These are phyloP conservation scores for Candida verbasci DNA, from an alignment of 805 yeast species.

Conservation along the genomic window DNA sequence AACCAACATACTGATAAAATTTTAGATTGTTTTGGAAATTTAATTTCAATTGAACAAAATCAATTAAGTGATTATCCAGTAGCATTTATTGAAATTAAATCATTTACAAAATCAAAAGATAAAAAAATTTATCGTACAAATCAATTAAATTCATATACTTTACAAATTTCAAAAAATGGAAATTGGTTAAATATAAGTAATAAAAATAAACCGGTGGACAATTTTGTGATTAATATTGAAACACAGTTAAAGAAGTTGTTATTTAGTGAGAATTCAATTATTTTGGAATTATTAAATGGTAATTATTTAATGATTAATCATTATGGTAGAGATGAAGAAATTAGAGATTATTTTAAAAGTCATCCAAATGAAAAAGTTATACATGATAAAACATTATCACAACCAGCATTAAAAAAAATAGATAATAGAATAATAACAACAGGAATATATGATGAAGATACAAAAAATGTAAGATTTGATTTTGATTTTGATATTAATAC, in stretches of 20 bases:
- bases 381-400: slow-evolving; percentile 3
- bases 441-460: neutral
- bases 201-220: slow-evolving; percentile 8
- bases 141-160: neutral
- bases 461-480: no score
- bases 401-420: neutral
- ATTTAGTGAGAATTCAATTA: slow-evolving; percentile 11
- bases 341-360: slow-evolving; percentile 10
- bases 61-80: neutral
- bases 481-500: no score
- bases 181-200: slow-evolving; percentile 9
- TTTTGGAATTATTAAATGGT: slow-evolving; percentile 10
- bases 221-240: slow-evolving; percentile 9
- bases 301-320: slow-evolving; percentile 10
- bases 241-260: slow-evolving; percentile 10
- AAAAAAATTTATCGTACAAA: neutral
- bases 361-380: slow-evolving; percentile 6
- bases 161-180: slow-evolving; percentile 9
- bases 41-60: neutral
- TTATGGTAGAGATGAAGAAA: slow-evolving; percentile 8
- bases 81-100: slow-evolving; percentile 3
- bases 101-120: slow-evolving; percentile 1
- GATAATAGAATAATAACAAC: neutral
- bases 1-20: neutral
- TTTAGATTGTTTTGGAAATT: slow-evolving; percentile 4